Base-by-base conservation (phyloP, 495 filamentous ascomycete species). In the Aspergillus coremiiformis region DNA sequence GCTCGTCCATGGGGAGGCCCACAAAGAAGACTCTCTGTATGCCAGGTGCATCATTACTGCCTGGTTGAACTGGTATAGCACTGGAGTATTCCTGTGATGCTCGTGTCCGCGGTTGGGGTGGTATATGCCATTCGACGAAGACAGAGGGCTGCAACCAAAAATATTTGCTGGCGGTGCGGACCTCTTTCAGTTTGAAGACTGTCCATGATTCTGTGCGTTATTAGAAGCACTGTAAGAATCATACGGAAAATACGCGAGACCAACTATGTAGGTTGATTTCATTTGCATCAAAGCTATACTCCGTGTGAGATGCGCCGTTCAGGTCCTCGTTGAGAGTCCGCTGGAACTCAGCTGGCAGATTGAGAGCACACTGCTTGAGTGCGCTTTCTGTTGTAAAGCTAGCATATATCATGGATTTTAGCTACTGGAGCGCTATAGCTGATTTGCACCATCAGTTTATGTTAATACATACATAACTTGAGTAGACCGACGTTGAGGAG, bases 271-370 rank as follows among this genome's bases (percentile, higher is more conserved):
- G 26, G 39, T 44, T 33, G 11, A 50, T 27, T 2, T 19, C 3
- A 17, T 35, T 21, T 6, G 22, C 39, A 26, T 19, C 20, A 33
- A 21, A 35, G 29, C 15, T 20, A 35, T 59, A 54, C 5, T 55
- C 51, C 29, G 48, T 54, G 48, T 55, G 39, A 44, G 49, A 59
- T 23, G 56, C 52, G n/a, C 48, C 52, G 39, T 59, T 59, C 5
- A 55, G 46, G 44, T 59, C 56, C 11, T 19, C 45, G 0, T 26
- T 42, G 23, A 55, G 32, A 10, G 48, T 41, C 5, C 29, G 30
- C 14, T 14, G 41, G 49, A 59, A 59, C 5, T 33, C 37, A 5
- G 21, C 14, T 7, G 44, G 52, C 20, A 54, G 48, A 51, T 21
- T 11, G 37, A 41, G 37, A 21, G 37, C 17, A 6, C 17, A 41